These are phyloP conservation scores for Ilex paraguariensis DNA, from an alignment of 305 asterid genomes.

Conservation along the genomic window DNA sequence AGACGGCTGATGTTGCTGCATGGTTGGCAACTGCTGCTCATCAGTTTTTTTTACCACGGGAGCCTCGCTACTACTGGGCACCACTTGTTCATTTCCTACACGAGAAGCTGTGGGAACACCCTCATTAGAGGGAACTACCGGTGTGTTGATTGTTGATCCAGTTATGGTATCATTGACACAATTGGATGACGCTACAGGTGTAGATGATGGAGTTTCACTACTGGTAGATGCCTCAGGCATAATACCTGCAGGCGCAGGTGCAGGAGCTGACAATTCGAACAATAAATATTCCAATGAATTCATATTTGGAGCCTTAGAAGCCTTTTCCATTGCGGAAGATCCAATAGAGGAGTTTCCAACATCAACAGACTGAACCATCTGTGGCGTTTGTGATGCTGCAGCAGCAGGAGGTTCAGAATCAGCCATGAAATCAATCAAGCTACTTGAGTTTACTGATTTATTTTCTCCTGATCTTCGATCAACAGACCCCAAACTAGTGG, in stretches of 20 bases:
- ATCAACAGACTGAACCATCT: slow-evolving; percentile 18
- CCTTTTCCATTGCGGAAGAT: slow-evolving; percentile 26
- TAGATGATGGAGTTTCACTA: slow-evolving; percentile 16
- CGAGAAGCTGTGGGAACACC: slow-evolving; percentile 19
- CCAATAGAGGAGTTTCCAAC: slow-evolving; percentile 20
- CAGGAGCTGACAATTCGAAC: slow-evolving; percentile 44
- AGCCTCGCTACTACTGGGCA: slow-evolving; percentile 15
- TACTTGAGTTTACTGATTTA: slow-evolving; percentile 20
- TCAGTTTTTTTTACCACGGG: slow-evolving; percentile 11
- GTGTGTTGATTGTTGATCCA: slow-evolving; percentile 16
- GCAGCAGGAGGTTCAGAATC: slow-evolving; percentile 35
- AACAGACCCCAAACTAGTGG: slow-evolving; percentile 17
- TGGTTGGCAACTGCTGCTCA: slow-evolving; percentile 11
- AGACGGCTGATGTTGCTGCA: slow-evolving; percentile 18
- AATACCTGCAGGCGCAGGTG: slow-evolving; percentile 22
- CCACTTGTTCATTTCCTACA: slow-evolving; percentile 8
- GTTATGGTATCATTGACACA: slow-evolving; percentile 13
- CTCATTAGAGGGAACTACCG: slow-evolving; percentile 14
- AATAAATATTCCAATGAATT: slow-evolving; percentile 51
- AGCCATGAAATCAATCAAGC: slow-evolving; percentile 66
- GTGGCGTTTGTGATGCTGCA: slow-evolving; percentile 18
- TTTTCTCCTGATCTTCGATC: slow-evolving; percentile 25
- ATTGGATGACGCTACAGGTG: slow-evolving; percentile 16
- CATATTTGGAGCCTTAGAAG: slow-evolving; percentile 19
- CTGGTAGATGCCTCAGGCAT: slow-evolving; percentile 10